phyloP scores from a whole-genome alignment of 2,329 filamentous ascomycete genomes.

The Rutstroemia sp. region DNA sequence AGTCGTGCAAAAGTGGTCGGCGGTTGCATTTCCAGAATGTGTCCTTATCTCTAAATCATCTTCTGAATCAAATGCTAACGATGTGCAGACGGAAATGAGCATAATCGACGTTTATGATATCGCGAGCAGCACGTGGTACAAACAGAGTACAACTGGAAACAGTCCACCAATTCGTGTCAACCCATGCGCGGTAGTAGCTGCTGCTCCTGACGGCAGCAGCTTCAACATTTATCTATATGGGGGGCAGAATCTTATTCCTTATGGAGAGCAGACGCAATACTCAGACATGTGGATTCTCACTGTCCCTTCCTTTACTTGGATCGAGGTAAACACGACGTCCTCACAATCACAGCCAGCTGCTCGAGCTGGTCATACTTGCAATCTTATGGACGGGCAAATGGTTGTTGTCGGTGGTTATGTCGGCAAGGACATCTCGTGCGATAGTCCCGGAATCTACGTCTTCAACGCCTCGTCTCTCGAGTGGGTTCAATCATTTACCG shows the following conservation, averaged over 20 bases:
- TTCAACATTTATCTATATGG: constrained; percentile 76
- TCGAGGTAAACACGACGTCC: constrained; percentile 47
- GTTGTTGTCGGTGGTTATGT: constrained; percentile 65
- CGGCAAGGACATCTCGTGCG: constrained; percentile 52
- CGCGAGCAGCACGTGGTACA: constrained; percentile 63
- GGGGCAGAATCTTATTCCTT: constrained; percentile 64
- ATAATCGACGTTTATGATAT: constrained; percentile 73
- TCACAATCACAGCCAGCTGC: constrained; percentile 49
- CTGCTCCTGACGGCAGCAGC: constrained; percentile 63
- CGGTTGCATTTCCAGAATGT: neutral
- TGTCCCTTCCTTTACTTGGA: constrained; percentile 67
- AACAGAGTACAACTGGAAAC: constrained; percentile 59
- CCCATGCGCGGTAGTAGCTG: constrained; percentile 62
- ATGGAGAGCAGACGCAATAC: constrained; percentile 50
- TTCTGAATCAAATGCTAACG: constrained; percentile 6
- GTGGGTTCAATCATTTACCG: constrained; percentile 57
- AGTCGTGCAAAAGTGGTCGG: too few relatives aligned
- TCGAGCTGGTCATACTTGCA: constrained; percentile 61
- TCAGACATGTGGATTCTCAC: constrained; percentile 70
- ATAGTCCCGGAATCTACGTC: constrained; percentile 62
- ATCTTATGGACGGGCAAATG: constrained; percentile 64
- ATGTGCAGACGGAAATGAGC: constrained; percentile 51
- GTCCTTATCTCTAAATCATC: constrained; percentile 27
- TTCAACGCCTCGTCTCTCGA: constrained; percentile 60
- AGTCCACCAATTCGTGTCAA: constrained; percentile 61